Evolutionary conservation across 768 basidiomycete genomes (phyloP), one percentile per base, ranked within the genome.

Genomic region (Kondoa subrosea): DNA sequence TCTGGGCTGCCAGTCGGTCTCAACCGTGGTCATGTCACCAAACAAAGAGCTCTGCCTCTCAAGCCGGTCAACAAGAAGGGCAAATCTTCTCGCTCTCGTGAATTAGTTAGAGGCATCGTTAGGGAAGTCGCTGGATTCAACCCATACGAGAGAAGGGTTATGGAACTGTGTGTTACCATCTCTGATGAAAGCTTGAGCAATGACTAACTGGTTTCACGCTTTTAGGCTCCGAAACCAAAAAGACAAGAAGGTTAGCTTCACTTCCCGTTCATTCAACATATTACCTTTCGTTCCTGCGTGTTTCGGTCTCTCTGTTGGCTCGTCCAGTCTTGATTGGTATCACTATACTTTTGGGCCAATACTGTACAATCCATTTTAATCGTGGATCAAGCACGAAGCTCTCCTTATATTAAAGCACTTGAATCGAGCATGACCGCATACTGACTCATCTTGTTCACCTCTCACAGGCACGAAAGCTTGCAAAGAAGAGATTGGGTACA

Each of bases 401-500:
- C n/a, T n/a, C n/a, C n/a, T n/a, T n/a, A n/a, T n/a, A n/a, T n/a
- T n/a, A n/a, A n/a, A n/a, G n/a, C n/a, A n/a, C n/a, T n/a, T n/a
- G n/a, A n/a, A n/a, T n/a, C n/a, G n/a, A n/a, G n/a, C n/a, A n/a
- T n/a, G 40, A 21, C 12, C 40, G 8, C 40, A 8, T 8, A 21
- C 40, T 50, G 12, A 50, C 40, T 50, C 12, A 8, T 8, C 40
- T 50, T 50, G 8, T 8, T 21, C 26, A 56, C n/a, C 21, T 32
- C 66, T 64, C 59, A 34, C 64, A 93, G 81, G 93, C 93, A 69
- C 84, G 91, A 79, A 97, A 97, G 82, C 82, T 97, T 83, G 92
- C 91, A 74, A 99, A 99, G 86, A 96, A 93, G 83, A 86, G 93
- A 91, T 86, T 99, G 76, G 95, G 95, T 40, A 97, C 95, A n/a